These are phyloP conservation scores for Rhodotorula sp. DNA, from an alignment of 1,284 basidiomycete species.

Conservation along the genomic window DNA sequence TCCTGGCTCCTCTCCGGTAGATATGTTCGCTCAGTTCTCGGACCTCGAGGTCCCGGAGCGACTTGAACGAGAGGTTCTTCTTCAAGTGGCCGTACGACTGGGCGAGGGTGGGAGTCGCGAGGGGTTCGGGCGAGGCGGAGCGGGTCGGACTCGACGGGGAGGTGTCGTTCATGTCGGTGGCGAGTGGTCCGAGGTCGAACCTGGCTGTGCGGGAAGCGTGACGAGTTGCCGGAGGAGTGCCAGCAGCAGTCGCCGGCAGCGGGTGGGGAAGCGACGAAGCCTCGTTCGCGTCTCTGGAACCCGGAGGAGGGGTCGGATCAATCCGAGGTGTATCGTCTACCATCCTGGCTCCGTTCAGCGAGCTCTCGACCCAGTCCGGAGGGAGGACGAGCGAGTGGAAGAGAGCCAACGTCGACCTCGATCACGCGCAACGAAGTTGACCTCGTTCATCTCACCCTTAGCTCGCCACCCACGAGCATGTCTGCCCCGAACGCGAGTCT, in stretches of 20 bases:
- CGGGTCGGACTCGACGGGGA: conserved; percentile 1
- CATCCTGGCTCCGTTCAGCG: too few species aligned
- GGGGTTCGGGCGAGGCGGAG: conserved; percentile 28
- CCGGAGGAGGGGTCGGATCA: background rate
- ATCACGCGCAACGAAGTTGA: background rate
- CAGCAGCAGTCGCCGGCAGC: background rate
- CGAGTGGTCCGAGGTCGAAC: background rate
- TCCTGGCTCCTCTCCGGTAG: conserved; percentile 59
- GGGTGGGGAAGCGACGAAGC: background rate
- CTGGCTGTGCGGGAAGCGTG: background rate
- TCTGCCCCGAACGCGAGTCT: background rate
- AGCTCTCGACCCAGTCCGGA: too few species aligned
- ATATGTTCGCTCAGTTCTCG: conserved; percentile 69
- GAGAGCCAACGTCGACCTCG: background rate
- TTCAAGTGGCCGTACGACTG: conserved; percentile 34
- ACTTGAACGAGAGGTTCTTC: conserved; percentile 39
- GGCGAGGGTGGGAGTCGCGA: conserved; percentile 41
- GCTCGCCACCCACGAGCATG: background rate
- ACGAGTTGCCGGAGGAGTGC: background rate
- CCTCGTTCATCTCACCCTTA: background rate
- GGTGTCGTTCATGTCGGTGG: background rate
- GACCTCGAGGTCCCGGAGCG: conserved; percentile 36
- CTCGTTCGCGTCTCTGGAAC: background rate
- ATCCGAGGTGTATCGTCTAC: too few species aligned
- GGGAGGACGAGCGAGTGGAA: too few species aligned